Evolutionary conservation across 768 basidiomycete species (phyloP), one percentile per base, ranked within the genome.

Genomic region (Myochromella boudieri): DNA sequence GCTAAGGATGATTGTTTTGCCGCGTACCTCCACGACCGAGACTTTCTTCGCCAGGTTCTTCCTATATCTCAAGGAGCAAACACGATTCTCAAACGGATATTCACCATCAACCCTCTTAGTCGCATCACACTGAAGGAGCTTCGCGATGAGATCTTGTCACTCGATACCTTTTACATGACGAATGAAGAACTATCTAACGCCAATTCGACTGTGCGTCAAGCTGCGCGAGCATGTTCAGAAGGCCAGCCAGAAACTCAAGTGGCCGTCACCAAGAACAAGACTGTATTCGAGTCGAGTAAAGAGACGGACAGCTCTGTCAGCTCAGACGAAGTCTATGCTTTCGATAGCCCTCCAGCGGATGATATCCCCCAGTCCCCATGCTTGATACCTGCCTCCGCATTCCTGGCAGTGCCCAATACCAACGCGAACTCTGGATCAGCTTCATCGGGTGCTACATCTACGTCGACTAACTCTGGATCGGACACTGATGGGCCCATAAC

Each of bases 31-130:
- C 68, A 75, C 51, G 72, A 91, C 58, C 72, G 68, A 36, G 67
- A 87, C 56, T 85, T 82, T 60, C 76, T 93, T 29, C 75, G 75
- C 37, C 65, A 75, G 15, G 80, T 82, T 50, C 75, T 93, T 15
- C 90, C 89, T 22, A 87, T 94, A 57, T 91, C 90, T 8, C 54
- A 66, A 32, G 77, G 74, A 10, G 77, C 81, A 55, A 84, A 88
- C 64, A 57, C 60, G 1, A 76, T 93, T 56, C 71, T 95, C 57
- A 83, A 83, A 59, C 74, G 74, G 46, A 80, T 91, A 49, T 92
- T 94, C 68, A 65, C 71, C n/a, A 64, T 84, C 42, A 80, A 88
- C 58, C 83, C 88, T 3, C 48, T 66, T 2, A 56, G 62, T 20
- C 84, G 91, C 24, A 81, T 86, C 42, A 69, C 79, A n/a, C 68